phyloP scores from a whole-genome alignment of 768 basidiomycete genomes.

The Baorangia bicolor region DNA sequence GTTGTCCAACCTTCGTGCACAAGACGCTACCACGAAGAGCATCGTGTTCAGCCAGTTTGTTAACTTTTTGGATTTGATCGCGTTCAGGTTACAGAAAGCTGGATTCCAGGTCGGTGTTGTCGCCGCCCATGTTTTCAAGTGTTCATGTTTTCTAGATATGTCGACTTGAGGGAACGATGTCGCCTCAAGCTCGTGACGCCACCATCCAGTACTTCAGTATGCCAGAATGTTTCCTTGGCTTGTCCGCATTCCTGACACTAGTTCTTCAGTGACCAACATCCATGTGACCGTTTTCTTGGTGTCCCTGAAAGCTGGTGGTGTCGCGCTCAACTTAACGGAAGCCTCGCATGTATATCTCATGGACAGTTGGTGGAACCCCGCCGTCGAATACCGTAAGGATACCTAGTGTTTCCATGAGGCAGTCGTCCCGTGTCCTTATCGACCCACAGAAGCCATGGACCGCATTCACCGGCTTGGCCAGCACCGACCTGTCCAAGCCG shows the following conservation, averaged over 20 bases:
- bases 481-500: conserved; percentile 87
- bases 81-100: conserved; percentile 85
- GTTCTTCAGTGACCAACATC: conserved; percentile 76
- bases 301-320: conserved; percentile 93
- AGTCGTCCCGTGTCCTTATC: not conserved
- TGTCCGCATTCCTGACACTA: not conserved
- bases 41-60: conserved; percentile 97
- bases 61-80: conserved; percentile 90
- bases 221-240: conserved; percentile 20
- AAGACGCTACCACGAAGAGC: conserved; percentile 92
- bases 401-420: not conserved
- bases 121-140: not conserved
- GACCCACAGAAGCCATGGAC: conserved; percentile 84
- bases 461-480: conserved; percentile 97
- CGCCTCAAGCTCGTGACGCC: conserved; percentile 91
- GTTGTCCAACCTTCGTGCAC: conserved; percentile 73
- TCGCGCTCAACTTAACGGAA: conserved; percentile 85
- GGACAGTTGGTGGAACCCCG: conserved; percentile 99
- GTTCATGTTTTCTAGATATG: conserved; percentile 59
- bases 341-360: conserved; percentile 94
- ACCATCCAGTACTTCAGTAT: conserved; percentile 93
- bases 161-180: conserved; percentile 94
- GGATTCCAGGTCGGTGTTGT: conserved; percentile 73
- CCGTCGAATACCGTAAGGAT: conserved; percentile 81
- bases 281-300: conserved; percentile 98